These are phyloP conservation scores for Rubia yunnanensis DNA, from an alignment of 257 asterid genomes.

Conservation along the genomic window DNA sequence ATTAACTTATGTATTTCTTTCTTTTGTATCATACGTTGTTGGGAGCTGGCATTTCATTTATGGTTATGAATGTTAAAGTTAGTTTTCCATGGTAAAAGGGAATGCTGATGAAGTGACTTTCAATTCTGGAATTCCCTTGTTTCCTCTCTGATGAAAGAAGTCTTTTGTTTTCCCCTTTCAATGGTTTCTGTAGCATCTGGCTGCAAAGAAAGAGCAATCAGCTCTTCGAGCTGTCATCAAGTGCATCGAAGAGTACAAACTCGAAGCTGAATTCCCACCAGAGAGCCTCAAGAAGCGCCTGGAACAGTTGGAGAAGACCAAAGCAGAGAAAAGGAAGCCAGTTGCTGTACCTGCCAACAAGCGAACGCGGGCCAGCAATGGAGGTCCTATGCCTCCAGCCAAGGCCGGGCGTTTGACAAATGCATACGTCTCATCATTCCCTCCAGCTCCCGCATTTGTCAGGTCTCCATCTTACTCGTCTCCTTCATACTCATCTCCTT, in stretches of 20 bases:
- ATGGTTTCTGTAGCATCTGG: constrained; percentile 56
- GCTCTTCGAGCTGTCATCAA: constrained; percentile 86
- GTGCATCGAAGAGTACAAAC: constrained; percentile 97
- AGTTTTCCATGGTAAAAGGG: not conserved
- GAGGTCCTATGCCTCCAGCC: constrained; percentile 99
- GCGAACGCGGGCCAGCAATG: constrained; percentile 83
- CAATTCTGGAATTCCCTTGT: not conserved
- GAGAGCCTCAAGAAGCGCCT: constrained; percentile 85
- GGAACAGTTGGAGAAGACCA: constrained; percentile 71
- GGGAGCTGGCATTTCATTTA: not conserved
- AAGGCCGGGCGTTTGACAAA: constrained; percentile 99
- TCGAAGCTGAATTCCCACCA: constrained; percentile 75
- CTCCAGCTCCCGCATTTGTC: constrained; percentile 67
- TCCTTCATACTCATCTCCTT: not conserved
- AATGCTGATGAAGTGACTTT: not conserved
- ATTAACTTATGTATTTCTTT: not conserved
- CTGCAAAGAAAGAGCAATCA: constrained; percentile 95
- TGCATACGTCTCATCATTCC: constrained; percentile 96
- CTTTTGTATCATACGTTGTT: not conserved
- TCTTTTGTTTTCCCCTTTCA: not conserved
- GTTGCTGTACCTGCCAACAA: constrained; percentile 76
- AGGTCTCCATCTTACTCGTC: constrained; percentile 32
- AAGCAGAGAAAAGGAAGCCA: constrained; percentile 79
- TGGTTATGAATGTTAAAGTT: not conserved
- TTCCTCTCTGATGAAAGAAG: not conserved